Evolutionary conservation across 2,329 filamentous ascomycete species (phyloP).

Genomic region (Aspergillus melleus): DNA sequence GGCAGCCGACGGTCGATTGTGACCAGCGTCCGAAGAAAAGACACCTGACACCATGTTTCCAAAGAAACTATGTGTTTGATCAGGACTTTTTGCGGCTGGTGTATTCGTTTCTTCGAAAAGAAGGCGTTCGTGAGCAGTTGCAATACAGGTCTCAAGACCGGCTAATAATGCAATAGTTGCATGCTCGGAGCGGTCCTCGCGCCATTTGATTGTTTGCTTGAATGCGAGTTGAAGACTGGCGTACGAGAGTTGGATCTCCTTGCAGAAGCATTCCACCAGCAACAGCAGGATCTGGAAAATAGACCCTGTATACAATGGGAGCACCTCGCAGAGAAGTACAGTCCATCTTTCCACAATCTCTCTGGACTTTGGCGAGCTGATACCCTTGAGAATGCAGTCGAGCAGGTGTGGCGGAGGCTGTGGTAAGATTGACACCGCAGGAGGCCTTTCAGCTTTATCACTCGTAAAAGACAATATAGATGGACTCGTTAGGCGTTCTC

Average conservation of each 20-base stretch:
- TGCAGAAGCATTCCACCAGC: constrained; percentile 84
- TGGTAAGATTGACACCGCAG: constrained; percentile 32
- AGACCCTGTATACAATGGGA: constrained; percentile 78
- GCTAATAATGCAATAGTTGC: constrained; percentile 76
- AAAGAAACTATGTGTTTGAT: constrained; percentile 84
- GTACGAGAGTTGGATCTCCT: constrained; percentile 73
- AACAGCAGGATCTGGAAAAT: constrained; percentile 91
- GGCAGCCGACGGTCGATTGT: constrained; percentile 79
- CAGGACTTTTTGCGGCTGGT: constrained; percentile 71
- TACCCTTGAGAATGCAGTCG: constrained; percentile 78
- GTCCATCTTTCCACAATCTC: constrained; percentile 90
- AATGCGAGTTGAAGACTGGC: constrained; percentile 59
- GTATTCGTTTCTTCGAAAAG: constrained; percentile 71
- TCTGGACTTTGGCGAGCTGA: constrained; percentile 72
- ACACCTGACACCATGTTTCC: constrained; percentile 93
- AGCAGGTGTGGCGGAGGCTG: constrained; percentile 66
- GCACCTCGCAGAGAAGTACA: constrained; percentile 74
- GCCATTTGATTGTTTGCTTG: constrained; percentile 41
- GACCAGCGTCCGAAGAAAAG: constrained; percentile 74
- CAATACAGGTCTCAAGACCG: constrained; percentile 86
- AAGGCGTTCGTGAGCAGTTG: constrained; percentile 80
- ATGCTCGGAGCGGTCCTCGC: constrained; percentile 58
- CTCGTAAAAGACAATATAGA: constrained; percentile 48
- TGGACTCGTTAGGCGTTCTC: constrained; percentile 41
- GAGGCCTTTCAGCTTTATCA: constrained; percentile 44